A percentile compares a stretch with the other conserved stretches of the same genome.
These are phyloP conservation scores for Didymella segeticola DNA, from an alignment of 2,329 filamentous ascomycete species.

Conservation along the genomic window DNA sequence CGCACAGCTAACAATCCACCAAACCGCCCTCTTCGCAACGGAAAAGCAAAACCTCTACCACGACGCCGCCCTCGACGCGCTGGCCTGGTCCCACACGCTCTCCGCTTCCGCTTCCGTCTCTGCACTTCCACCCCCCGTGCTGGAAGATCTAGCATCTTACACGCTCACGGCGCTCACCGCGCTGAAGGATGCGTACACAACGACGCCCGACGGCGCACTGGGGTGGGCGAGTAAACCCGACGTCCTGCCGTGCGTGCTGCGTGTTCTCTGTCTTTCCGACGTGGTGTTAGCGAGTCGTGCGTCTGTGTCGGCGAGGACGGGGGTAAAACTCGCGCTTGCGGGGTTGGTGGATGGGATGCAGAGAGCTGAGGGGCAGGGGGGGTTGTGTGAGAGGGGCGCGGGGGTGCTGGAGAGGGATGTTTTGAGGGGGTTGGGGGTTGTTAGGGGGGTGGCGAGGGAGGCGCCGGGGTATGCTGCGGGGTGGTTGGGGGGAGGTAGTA, in stretches of 20 bases:
- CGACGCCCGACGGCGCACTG: slow-evolving; percentile 67
- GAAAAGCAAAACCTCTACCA: slow-evolving; percentile 96
- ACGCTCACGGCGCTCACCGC: slow-evolving; percentile 56
- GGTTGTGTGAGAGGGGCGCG: background rate
- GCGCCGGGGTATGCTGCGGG: slow-evolving; percentile 11
- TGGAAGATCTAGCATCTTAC: slow-evolving; percentile 53
- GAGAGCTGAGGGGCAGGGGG: background rate
- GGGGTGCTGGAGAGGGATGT: slow-evolving; percentile 5
- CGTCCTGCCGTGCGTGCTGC: slow-evolving; percentile 67
- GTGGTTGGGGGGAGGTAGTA: background rate
- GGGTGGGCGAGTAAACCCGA: slow-evolving; percentile 75
- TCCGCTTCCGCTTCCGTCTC: slow-evolving; percentile 27
- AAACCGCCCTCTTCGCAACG: slow-evolving; percentile 78
- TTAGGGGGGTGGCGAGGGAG: slow-evolving; percentile 4
- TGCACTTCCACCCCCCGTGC: slow-evolving; percentile 23
- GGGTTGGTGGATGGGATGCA: background rate
- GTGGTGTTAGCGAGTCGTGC: slow-evolving; percentile 43
- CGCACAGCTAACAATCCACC: slow-evolving; percentile 50
- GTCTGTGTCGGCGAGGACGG: slow-evolving; percentile 19
- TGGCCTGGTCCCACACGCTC: slow-evolving; percentile 69
- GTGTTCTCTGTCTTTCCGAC: slow-evolving; percentile 53
- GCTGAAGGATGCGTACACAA: slow-evolving; percentile 47
- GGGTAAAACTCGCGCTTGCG: slow-evolving; percentile 3
- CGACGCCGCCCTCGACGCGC: slow-evolving; percentile 77
- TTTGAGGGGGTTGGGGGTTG: background rate